A percentile compares a stretch with the other conserved stretches of the same genome.
phyloP scores from a whole-genome alignment of 345 rosid species.

The Melaleuca alternifolia region DNA sequence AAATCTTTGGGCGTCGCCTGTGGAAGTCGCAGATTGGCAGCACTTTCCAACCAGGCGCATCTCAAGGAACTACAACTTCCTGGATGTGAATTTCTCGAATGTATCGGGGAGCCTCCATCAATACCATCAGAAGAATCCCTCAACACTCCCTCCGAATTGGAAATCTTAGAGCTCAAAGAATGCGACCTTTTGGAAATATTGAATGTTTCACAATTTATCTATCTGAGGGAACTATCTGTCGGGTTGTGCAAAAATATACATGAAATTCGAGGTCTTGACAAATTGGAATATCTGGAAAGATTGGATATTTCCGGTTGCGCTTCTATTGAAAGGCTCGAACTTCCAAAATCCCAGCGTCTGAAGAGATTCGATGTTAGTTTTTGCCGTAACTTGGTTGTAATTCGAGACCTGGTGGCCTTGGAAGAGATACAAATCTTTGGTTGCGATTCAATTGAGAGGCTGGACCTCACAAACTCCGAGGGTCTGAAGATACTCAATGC shows the following conservation, averaged over 20 bases:
- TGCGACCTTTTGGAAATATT: background rate
- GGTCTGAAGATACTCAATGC: no score
- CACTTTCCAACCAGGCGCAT: background rate
- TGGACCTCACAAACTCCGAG: no score
- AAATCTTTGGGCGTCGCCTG: background rate
- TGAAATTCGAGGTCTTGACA: background rate
- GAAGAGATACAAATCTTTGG: no score
- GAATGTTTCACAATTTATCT: background rate
- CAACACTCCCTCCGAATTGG: background rate
- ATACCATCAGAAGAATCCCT: background rate
- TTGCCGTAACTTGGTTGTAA: no score
- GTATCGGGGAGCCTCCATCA: background rate
- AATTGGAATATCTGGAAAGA: background rate
- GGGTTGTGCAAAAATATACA: accelerated
- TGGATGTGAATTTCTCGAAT: background rate
- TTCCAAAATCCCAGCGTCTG: no score
- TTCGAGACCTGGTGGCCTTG: no score
- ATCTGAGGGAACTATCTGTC: background rate
- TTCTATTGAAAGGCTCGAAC: no score
- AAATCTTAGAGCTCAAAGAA: accelerated
- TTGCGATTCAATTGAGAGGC: no score
- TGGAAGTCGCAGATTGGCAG: background rate
- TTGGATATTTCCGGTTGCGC: no score
- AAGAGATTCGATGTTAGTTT: accelerated
- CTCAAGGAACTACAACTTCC: background rate